Base-by-base conservation (phyloP, 768 basidiomycete genomes). In the Wakefieldia striispora region DNA sequence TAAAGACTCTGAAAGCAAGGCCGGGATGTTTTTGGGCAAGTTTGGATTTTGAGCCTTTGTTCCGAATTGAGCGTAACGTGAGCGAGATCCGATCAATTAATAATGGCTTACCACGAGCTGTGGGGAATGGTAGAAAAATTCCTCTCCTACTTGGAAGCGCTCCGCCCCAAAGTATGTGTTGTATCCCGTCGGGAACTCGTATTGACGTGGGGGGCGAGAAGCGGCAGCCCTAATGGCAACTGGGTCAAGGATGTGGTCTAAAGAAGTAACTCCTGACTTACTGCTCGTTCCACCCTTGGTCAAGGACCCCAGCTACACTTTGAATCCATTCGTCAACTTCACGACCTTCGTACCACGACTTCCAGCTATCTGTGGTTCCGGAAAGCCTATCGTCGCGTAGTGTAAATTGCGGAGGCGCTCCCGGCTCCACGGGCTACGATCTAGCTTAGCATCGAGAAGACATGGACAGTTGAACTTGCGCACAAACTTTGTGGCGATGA, bases 251-350 rank as follows among this genome's bases (percentile, higher is more conserved):
- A 12, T 19, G 6, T 20, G 33, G 43, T 38, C 23, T 26, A 47
- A 21, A 29, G 11, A 9, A 20, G 16, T 7, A 34, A n/a, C 16
- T 6, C 43, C 16, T 9, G 14, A 60, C 86, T 62, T 54, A 91
- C 89, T 91, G 84, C 34, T 95, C 93, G 58, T 91, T 91, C 86
- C 90, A 95, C 10, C 85, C 84, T 54, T 86, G 84, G 42, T 91
- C 87, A 24, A 88, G 73, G n/a, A 95, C 86, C 24, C 88, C 91
- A 5, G 84, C 88, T 29, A 91, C 83, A 56, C 84, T 84, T 66
- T 95, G 92, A 50, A 91, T 80, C 93, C 95, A 97, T 66, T 92
- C 90, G 37, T 99, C 95, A 2, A 95, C 84, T 61, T 97, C 92
- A 36, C 80, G 77, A 20, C 69, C 68, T 69, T 95, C 86, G 20